Conservation (phyloP, 2,329 filamentous ascomycete species). For the Lachnellula hyalina region DNA sequence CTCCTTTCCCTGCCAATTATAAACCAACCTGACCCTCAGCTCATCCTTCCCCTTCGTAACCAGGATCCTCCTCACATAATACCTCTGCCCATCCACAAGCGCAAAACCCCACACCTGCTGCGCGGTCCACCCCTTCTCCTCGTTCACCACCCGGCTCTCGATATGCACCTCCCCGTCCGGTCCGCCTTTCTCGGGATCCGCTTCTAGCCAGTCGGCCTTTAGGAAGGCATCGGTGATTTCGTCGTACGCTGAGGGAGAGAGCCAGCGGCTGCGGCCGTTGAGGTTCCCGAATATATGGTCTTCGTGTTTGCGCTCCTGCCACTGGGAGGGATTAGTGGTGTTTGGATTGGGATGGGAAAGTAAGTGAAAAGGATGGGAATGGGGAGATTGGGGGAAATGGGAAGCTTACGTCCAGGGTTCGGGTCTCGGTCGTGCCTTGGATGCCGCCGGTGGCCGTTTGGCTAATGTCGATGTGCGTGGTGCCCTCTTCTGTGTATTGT, state of each 20-base stretch:
- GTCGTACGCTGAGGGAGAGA: conserved; percentile 29
- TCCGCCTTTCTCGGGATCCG: conserved; percentile 36
- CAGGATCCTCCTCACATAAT: conserved; percentile 35
- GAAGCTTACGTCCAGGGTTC: conserved; percentile 41
- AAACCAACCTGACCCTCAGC: conserved; percentile 37
- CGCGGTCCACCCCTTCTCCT: conserved; percentile 47
- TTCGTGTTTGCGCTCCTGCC: conserved; percentile 45
- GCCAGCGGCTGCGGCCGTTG: conserved; percentile 42
- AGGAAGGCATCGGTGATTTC: conserved; percentile 35
- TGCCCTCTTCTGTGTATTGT: conserved; percentile 38
- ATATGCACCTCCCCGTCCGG: conserved; percentile 40
- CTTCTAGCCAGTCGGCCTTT: conserved; percentile 45
- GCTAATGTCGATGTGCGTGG: conserved; percentile 51
- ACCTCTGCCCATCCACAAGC: conserved; percentile 36
- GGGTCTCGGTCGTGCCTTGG: conserved; percentile 51
- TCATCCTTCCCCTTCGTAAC: conserved; percentile 35
- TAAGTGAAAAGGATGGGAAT: too few species aligned
- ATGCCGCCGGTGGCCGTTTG: conserved; percentile 60
- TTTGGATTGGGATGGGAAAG: too few species aligned
- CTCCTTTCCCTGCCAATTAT: conserved; percentile 34
- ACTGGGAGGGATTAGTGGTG: conserved; percentile 22
- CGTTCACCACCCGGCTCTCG: conserved; percentile 45
- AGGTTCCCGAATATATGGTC: conserved; percentile 61
- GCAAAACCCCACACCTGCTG: conserved; percentile 48
- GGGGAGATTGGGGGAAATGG: too few species aligned